A percentile compares a stretch with the other conserved stretches of the same genome.
phyloP scores from a whole-genome alignment of 352 stramenopile species.

The Phytophthora kernoviae region DNA sequence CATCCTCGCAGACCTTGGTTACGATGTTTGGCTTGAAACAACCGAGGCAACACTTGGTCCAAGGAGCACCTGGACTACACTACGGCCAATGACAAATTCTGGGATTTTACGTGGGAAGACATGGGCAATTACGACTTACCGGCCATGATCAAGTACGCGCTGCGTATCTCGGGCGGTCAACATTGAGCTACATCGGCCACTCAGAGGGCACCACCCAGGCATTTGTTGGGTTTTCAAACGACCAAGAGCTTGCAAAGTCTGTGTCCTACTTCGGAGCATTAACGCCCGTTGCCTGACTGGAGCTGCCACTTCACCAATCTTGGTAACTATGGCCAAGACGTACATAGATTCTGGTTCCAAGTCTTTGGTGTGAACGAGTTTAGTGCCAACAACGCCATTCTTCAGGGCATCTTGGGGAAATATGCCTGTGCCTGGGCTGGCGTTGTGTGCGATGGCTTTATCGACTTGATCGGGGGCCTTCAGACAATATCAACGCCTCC shows the following conservation, averaged over 20 bases:
- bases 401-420: constrained; percentile 42
- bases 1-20: constrained; percentile 52
- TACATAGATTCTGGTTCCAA: constrained; percentile 45
- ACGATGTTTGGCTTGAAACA: constrained; percentile 73
- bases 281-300: constrained; percentile 46
- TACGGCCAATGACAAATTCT: constrained; percentile 40
- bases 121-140: constrained; percentile 58
- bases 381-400: constrained; percentile 30
- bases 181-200: constrained; percentile 50
- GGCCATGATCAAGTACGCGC: constrained; percentile 48
- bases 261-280: constrained; percentile 60
- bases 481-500: constrained; percentile 50
- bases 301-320: constrained; percentile 28
- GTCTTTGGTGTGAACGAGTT: constrained; percentile 45
- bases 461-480: constrained; percentile 48
- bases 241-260: constrained; percentile 55
- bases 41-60: constrained; percentile 59
- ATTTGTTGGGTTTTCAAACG: constrained; percentile 50
- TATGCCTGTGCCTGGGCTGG: constrained; percentile 45
- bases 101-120: constrained; percentile 60
- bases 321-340: constrained; percentile 36
- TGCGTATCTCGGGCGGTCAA: constrained; percentile 32
- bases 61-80: constrained; percentile 45
- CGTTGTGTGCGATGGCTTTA: constrained; percentile 45
- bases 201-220: constrained; percentile 59